Conservation (phyloP, 179 eudicot genomes). For the Nepenthes alata region DNA sequence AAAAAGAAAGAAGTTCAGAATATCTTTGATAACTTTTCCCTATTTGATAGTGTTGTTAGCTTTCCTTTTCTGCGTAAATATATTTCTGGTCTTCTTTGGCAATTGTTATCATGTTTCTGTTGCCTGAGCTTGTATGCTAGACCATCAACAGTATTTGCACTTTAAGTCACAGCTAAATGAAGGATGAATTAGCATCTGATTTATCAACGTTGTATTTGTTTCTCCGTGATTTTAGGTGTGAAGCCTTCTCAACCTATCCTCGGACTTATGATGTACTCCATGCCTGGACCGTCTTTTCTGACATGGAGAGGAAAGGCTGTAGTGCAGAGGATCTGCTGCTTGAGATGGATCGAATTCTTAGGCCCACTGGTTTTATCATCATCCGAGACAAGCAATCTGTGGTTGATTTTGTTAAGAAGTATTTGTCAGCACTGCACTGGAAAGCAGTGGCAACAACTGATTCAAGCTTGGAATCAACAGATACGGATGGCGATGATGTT, state of each 20-base stretch:
- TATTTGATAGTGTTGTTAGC: no score
- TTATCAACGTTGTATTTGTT: not conserved
- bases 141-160: no score
- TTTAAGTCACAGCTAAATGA: no score
- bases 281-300: constrained; percentile 82
- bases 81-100: no score
- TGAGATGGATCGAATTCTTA: constrained; percentile 84
- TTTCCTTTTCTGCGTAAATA: no score
- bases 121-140: no score
- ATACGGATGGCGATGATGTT: constrained; percentile 51
- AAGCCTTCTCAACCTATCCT: constrained; percentile 94
- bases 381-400: constrained; percentile 65
- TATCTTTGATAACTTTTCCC: no score
- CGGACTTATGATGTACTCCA: constrained; percentile 95
- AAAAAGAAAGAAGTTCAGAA: no score
- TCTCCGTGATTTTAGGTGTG: constrained; percentile 53
- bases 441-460: constrained; percentile 60
- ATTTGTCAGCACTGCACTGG: constrained; percentile 78
- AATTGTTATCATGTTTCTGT: no score
- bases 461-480: constrained; percentile 33
- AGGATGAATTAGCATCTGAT: no score
- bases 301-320: constrained; percentile 80
- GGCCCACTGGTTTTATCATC: constrained; percentile 82
- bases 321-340: constrained; percentile 81
- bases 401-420: constrained; percentile 64